Base-by-base conservation (phyloP, 1,284 basidiomycete genomes). In the Amylostereum chailletii region DNA sequence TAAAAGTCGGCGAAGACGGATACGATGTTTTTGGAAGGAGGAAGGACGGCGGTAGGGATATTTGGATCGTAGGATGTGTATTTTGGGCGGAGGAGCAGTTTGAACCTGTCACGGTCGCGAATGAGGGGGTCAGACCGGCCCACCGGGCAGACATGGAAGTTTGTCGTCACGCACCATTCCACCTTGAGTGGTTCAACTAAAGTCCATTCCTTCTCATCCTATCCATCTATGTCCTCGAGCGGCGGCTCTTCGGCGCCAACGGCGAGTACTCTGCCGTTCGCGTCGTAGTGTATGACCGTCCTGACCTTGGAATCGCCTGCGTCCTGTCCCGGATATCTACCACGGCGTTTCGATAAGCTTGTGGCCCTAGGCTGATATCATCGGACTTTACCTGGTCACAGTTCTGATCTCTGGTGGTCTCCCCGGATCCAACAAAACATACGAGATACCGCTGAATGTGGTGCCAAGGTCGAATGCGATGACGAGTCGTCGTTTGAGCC, bases 51-150 rank as follows among this genome's bases (percentile, higher is more conserved):
- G 4, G 29, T 26, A 3, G 11, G 8, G 6, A 48, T 9, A 32
- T 19, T 26, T 5, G 31, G 29, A 40, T 11, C 6, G 19, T 27
- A 5, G 3, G 4, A 30, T 10, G 37, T 4, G 3, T 3, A 9
- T 11, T 51, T 52, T 27, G 49, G 50, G 34, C 53, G 48, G 10
- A 55, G 48, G 36, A 48, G 51, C 10, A 58, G 53, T 42, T 57
- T 57, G 40, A 54, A 51, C 50, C 56, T 59, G 34, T 52, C 30
- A 29, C n/a, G 11, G 5, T 5, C 5, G 5, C 6, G 6, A 6
- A 40, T 40, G 6, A 40, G 39, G 5, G 6, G 5, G 5, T 7
- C 19, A 19, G 30, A 30, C 27, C 4, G 32, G 27, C 5, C 26
- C 29, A 27, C 32, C 27, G 29, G 4, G 7, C 42, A 43, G 27